A percentile compares a stretch with the other conserved stretches of the same genome.
Conservation (phyloP, 2,329 filamentous ascomycete species). For the Claviceps digitariae region DNA sequence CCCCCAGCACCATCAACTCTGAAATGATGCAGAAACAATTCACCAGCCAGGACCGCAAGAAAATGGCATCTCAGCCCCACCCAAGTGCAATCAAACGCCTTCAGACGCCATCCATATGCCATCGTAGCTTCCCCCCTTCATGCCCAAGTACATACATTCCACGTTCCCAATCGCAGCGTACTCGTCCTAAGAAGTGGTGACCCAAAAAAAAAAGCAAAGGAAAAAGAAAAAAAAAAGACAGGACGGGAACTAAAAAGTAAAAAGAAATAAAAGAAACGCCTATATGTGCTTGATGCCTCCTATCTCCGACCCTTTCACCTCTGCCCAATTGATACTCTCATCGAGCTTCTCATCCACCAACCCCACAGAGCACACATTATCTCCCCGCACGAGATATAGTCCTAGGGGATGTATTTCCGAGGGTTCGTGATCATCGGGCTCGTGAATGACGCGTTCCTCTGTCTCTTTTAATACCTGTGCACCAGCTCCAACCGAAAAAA, state of each 20-base stretch:
- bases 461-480: slow-evolving; percentile 63
- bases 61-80: background rate
- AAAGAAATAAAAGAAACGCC: background rate
- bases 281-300: slow-evolving; percentile 68
- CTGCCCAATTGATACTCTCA: slow-evolving; percentile 78
- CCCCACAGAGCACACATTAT: slow-evolving; percentile 86
- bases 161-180: background rate
- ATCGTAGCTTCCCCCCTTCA: background rate
- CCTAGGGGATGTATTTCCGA: slow-evolving; percentile 73
- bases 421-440: slow-evolving; percentile 67
- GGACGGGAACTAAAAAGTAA: background rate
- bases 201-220: background rate
- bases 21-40: background rate
- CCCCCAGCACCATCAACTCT: background rate
- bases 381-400: slow-evolving; percentile 81
- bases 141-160: background rate
- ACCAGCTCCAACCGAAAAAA: background rate
- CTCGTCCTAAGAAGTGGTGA: background rate
- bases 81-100: background rate
- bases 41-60: background rate
- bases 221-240: background rate
- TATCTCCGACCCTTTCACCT: slow-evolving; percentile 75
- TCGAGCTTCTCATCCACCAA: slow-evolving; percentile 84
- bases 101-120: slow-evolving; percentile 9
- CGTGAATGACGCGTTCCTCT: slow-evolving; percentile 80